Percentiles rank a stretch among this genome's conserved stretches.
Conservation (phyloP, 805 yeast genomes). For the Komagataella phaffii region DNA sequence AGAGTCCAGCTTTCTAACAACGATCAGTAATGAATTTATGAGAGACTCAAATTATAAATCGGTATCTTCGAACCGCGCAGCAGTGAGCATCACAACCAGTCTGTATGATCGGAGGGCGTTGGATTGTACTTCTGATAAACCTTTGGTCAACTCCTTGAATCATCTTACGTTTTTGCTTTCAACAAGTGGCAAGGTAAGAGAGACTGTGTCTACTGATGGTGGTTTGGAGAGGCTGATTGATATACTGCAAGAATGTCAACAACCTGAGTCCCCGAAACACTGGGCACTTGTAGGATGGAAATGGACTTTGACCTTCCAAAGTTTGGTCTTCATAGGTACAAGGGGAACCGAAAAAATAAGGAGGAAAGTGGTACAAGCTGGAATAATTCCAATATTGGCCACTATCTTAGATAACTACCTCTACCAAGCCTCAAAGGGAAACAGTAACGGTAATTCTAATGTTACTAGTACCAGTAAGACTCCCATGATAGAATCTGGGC, state of each 20-base stretch:
- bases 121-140: constrained; percentile 81
- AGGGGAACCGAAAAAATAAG: constrained; percentile 84
- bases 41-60: constrained; percentile 83
- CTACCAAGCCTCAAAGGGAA: constrained; percentile 1
- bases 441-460: background rate
- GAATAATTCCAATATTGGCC: constrained; percentile 80
- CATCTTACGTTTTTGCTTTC: constrained; percentile 81
- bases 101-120: constrained; percentile 87
- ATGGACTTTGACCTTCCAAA: constrained; percentile 92
- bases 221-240: constrained; percentile 82
- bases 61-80: constrained; percentile 70
- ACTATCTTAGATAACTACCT: constrained; percentile 85
- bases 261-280: constrained; percentile 16
- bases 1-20: background rate
- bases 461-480: background rate
- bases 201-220: constrained; percentile 80
- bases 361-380: constrained; percentile 80
- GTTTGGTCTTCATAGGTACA: constrained; percentile 82
- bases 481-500: constrained; percentile 5
- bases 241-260: constrained; percentile 69
- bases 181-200: constrained; percentile 79
- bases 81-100: constrained; percentile 81
- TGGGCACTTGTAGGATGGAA: constrained; percentile 76
- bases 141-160: constrained; percentile 82
- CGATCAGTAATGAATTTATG: constrained; percentile 29